phyloP scores from a whole-genome alignment of 306 rosid genomes.

The Hippophae gyantsensis region DNA sequence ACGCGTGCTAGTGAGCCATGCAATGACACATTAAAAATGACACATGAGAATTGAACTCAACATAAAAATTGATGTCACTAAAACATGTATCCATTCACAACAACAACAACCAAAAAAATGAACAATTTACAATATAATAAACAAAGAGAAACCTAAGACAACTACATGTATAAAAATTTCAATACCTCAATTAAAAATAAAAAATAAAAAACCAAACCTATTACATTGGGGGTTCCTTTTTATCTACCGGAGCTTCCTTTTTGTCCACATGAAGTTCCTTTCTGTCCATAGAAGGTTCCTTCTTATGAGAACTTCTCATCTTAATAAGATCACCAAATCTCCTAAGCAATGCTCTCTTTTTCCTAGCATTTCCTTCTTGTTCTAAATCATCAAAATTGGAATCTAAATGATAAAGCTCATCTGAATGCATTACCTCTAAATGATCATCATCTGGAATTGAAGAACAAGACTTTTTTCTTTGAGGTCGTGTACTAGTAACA shows the following conservation, averaged over 20 bases:
- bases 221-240: conserved; percentile 12
- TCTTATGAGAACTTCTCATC: conserved; percentile 31
- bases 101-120: no score
- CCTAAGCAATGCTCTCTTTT: conserved; percentile 59
- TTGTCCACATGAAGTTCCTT: conserved; percentile 3
- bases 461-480: conserved; percentile 11
- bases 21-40: no score
- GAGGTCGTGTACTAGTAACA: neutral
- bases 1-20: no score
- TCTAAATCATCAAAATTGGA: conserved; percentile 38
- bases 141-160: no score
- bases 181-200: no score
- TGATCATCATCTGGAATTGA: conserved; percentile 35
- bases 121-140: no score
- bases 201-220: neutral
- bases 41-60: no score
- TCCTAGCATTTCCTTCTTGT: conserved; percentile 44
- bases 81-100: no score
- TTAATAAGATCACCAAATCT: conserved; percentile 80
- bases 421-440: conserved; percentile 29
- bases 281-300: neutral
- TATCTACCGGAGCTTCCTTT: neutral
- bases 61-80: no score
- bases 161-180: no score
- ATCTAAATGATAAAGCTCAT: conserved; percentile 39